Evolutionary conservation across 2,329 filamentous ascomycete species (phyloP).

Genomic region (Colletotrichum lentis): DNA sequence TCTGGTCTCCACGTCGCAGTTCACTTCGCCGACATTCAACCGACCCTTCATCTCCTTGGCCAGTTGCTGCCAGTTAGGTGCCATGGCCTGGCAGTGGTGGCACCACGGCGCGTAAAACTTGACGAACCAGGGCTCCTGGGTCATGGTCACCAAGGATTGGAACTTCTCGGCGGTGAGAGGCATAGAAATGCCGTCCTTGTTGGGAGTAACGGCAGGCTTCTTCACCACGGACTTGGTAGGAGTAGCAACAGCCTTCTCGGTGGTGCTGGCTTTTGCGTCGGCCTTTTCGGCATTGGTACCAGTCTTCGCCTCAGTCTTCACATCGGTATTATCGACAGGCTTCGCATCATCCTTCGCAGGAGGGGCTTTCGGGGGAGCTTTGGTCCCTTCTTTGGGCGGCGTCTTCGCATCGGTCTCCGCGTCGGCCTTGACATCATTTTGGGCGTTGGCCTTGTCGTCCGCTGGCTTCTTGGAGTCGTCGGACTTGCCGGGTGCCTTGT

Average conservation of each 20-base stretch:
- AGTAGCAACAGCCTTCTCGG: constrained; percentile 40
- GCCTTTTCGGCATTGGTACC: constrained; percentile 20
- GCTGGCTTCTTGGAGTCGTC: constrained; percentile 39
- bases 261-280: constrained; percentile 39
- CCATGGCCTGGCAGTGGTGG: constrained; percentile 91
- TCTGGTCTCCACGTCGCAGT: constrained; percentile 84
- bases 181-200: constrained; percentile 78
- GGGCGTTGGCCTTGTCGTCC: constrained; percentile 39
- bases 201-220: constrained; percentile 68
- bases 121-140: constrained; percentile 94
- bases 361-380: constrained; percentile 27
- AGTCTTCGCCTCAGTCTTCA: constrained; percentile 44
- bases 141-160: constrained; percentile 83
- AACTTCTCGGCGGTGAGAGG: constrained; percentile 85
- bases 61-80: constrained; percentile 87
- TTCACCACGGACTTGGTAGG: constrained; percentile 52
- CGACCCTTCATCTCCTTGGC: constrained; percentile 89
- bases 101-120: constrained; percentile 99
- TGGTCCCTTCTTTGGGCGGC: constrained; percentile 40
- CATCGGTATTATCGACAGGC: constrained; percentile 46
- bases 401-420: constrained; percentile 46
- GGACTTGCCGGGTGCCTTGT: constrained; percentile 44
- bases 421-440: constrained; percentile 38
- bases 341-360: constrained; percentile 26
- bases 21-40: constrained; percentile 94